Evolutionary conservation across 352 stramenopile species (phyloP), one percentile per base, ranked within the genome.

Genomic region (Thalassiosira livingstoniorum): DNA sequence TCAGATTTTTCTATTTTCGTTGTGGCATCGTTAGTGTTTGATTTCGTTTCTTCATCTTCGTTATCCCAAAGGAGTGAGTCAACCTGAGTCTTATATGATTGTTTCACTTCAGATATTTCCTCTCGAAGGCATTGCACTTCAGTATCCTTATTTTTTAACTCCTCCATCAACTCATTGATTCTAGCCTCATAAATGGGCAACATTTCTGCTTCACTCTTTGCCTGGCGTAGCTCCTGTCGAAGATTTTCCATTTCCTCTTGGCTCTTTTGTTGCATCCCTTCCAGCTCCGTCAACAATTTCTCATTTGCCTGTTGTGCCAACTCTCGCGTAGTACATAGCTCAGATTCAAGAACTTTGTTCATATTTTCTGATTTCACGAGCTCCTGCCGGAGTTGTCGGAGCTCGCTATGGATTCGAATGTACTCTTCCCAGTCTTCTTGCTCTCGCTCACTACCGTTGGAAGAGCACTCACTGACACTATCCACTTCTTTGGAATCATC

Each of bases 361-460:
- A 32, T 13, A 64, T 64, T 62, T 35, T 74, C 65, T 21, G 65
- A 55, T 23, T 74, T 74, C 4, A 29, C 65, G 2, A 74, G 65
- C 51, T 74, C 42, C 23, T 58, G 25, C 35, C 65, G 65, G 7
- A 74, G 35, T 11, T 63, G 45, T 42, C 65, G 11, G 7, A 74
- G 34, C 42, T 74, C 65, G 15, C 54, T 64, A 10, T 74, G 42
- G 23, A 43, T 53, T 4, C 63, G n/a, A 3, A 74, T 42, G 35
- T 74, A 74, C 58, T 64, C 47, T 39, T 74, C 65, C 65, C 65
- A 74, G n/a, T 63, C 65, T n/a, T 74, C 65, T 15, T 54, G 4
- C 25, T 74, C 65, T 15, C n/a, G 37, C 35, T 45, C 53, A 3
- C 31, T 18, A 60, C 29, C 63, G 13, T 71, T 43, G 27, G 18